Conservation (phyloP, 1,139 yeast species). For the Kodamaea alishanica region DNA sequence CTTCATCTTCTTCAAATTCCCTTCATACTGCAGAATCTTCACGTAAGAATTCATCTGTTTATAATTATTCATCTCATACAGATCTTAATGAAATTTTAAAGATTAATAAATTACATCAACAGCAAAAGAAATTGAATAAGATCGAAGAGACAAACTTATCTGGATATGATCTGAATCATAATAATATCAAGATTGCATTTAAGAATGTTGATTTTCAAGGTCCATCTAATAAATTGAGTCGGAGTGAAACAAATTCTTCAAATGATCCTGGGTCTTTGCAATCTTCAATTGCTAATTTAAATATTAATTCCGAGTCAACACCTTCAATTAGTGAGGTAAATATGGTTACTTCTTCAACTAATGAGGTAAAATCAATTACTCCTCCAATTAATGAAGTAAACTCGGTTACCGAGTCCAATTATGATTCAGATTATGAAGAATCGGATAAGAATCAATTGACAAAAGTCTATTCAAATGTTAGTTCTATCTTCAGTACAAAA, state of each 20-base stretch:
- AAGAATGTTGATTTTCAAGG: slow-evolving; percentile 12
- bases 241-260: not conserved
- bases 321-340: too few relatives aligned
- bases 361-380: too few relatives aligned
- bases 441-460: slow-evolving; percentile 8
- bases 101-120: slow-evolving; percentile 13
- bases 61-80: slow-evolving; percentile 11
- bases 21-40: not conserved
- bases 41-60: slow-evolving; percentile 2
- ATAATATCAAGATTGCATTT: slow-evolving; percentile 9
- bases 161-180: slow-evolving; percentile 6
- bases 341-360: too few relatives aligned
- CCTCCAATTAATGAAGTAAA: too few relatives aligned
- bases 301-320: too few relatives aligned
- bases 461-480: slow-evolving; percentile 19
- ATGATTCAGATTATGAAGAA: slow-evolving; percentile 7
- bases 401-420: not conserved
- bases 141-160: slow-evolving; percentile 2
- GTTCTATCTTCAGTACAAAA: slow-evolving; percentile 22
- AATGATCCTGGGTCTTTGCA: too few relatives aligned
- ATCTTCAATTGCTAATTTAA: too few relatives aligned
- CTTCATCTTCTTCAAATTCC: not conserved
- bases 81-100: slow-evolving; percentile 17
- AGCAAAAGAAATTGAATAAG: slow-evolving; percentile 7
- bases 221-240: not conserved